Conservation (phyloP, 2,329 filamentous ascomycete genomes). For the Aulographum hederae region DNA sequence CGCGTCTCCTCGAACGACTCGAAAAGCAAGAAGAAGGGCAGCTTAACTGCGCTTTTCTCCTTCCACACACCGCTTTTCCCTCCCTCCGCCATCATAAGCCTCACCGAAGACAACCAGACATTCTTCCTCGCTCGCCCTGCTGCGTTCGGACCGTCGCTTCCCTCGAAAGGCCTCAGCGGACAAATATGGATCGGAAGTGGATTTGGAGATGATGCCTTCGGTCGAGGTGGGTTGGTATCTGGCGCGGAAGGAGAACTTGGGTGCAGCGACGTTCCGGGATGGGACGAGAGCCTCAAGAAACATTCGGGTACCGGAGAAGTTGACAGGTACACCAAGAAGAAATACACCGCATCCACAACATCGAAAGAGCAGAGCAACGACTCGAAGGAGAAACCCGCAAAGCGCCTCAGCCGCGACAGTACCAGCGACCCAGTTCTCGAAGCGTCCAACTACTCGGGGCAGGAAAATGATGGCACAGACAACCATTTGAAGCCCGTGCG, state of each 20-base stretch:
- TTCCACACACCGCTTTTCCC: slow-evolving; percentile 61
- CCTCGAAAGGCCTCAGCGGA: slow-evolving; percentile 60
- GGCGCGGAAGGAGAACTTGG: slow-evolving; percentile 68
- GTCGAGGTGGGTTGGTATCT: slow-evolving; percentile 32
- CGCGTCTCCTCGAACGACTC: slow-evolving; percentile 6
- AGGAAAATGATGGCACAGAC: too few species aligned
- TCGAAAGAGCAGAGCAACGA: neutral
- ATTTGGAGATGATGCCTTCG: slow-evolving; percentile 62
- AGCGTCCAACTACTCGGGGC: too few species aligned
- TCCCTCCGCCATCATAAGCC: slow-evolving; percentile 83
- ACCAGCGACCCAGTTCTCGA: neutral
- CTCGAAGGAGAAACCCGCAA: neutral
- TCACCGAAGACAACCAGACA: slow-evolving; percentile 95
- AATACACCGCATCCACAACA: neutral
- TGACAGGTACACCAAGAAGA: slow-evolving; percentile 9
- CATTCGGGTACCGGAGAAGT: slow-evolving; percentile 17
- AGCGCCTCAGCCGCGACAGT: neutral
- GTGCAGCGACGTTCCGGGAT: slow-evolving; percentile 85
- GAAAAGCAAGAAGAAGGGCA: neutral
- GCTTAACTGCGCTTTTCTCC: slow-evolving; percentile 24
- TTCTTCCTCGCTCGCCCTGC: slow-evolving; percentile 89
- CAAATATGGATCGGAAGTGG: slow-evolving; percentile 86
- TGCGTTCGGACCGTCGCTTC: slow-evolving; percentile 72
- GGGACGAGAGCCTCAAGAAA: slow-evolving; percentile 44
- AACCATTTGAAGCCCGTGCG: too few species aligned